Conservation (phyloP, 2,329 filamentous ascomycete species). For the Colletotrichum truncatum region DNA sequence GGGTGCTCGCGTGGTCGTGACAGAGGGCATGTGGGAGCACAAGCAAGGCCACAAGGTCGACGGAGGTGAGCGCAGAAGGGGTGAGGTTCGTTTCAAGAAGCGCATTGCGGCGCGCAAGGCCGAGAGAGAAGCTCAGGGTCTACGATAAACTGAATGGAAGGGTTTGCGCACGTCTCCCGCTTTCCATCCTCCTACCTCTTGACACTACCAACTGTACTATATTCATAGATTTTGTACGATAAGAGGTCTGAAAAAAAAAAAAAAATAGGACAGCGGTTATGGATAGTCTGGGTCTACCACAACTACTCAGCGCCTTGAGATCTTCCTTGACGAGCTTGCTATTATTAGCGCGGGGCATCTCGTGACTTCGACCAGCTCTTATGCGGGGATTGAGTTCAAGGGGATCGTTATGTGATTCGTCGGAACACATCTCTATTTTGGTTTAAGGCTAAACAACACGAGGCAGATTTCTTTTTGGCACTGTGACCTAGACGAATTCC, state of each 20-base stretch:
- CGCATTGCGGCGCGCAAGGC: conserved; percentile 82
- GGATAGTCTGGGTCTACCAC: not conserved
- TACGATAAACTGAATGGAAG: conserved; percentile 8
- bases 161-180: not conserved
- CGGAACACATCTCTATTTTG: not conserved
- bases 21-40: conserved; percentile 94
- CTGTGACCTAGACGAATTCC: not conserved
- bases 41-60: conserved; percentile 90
- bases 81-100: conserved; percentile 88
- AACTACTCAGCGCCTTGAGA: not conserved
- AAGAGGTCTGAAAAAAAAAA: conserved; percentile 22
- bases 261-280: conserved; percentile 14
- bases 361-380: not conserved
- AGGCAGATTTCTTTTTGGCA: not conserved
- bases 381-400: not conserved
- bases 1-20: conserved; percentile 73
- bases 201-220: conserved; percentile 30
- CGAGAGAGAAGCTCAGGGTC: conserved; percentile 55
- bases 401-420: conserved; percentile 2
- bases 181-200: conserved; percentile 23
- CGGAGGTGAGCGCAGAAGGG: conserved; percentile 90
- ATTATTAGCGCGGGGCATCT: not conserved
- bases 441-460: not conserved
- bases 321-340: not conserved
- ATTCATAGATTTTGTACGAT: conserved; percentile 30